phyloP scores from a whole-genome alignment of 345 rosid genomes.

The Viola odorata region DNA sequence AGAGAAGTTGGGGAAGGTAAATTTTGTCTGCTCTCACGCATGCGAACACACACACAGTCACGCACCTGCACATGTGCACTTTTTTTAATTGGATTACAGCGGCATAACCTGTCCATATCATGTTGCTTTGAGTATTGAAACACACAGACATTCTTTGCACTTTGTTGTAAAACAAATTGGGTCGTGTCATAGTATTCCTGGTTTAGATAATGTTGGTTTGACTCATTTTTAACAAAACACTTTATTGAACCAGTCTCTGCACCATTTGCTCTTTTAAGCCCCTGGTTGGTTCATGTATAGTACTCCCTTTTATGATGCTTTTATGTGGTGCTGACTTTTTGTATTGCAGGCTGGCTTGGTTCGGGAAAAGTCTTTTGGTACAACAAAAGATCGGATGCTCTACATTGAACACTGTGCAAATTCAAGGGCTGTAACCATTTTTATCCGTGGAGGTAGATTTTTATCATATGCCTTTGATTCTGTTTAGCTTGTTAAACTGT shows the following conservation, averaged over 20 bases:
- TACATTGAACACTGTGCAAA: constrained; percentile 77
- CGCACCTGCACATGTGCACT: too few species aligned
- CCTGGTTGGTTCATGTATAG: not conserved
- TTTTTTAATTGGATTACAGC: too few species aligned
- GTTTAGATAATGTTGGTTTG: not conserved
- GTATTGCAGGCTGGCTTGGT: constrained; percentile 68
- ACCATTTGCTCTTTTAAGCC: not conserved
- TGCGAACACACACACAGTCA: too few species aligned
- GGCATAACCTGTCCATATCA: too few species aligned
- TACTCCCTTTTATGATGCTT: constrained; percentile 3
- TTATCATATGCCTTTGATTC: not conserved
- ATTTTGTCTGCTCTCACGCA: not conserved
- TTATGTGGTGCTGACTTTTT: not conserved
- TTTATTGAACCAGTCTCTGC: not conserved
- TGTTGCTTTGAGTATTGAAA: not conserved
- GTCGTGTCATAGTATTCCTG: not conserved
- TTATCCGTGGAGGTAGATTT: constrained; percentile 85
- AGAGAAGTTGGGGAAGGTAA: constrained; percentile 89
- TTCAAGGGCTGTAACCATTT: constrained; percentile 78
- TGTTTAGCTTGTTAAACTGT: not conserved
- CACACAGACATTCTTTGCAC: not conserved
- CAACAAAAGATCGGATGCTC: constrained; percentile 76
- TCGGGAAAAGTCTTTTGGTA: constrained; percentile 72
- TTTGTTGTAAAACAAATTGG: not conserved
- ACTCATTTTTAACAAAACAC: not conserved